phyloP scores from a whole-genome alignment of 2,329 filamentous ascomycete species.

The Colletotrichum sp. region DNA sequence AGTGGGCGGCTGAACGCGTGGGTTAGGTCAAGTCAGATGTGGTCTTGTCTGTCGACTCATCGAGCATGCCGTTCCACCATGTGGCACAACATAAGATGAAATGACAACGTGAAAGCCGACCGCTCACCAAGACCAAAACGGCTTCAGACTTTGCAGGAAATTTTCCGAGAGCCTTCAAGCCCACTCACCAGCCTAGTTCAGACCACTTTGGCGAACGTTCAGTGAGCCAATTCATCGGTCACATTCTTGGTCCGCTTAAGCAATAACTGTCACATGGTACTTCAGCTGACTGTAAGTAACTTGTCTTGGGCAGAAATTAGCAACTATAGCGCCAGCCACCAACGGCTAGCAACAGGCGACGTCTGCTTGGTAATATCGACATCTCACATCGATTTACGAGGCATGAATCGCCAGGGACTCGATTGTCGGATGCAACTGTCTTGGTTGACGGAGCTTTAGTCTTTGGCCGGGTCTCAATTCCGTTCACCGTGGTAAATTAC shows the following conservation, averaged over 20 bases:
- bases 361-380: neutral
- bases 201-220: neutral
- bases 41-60: neutral
- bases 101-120: neutral
- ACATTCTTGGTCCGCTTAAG: neutral
- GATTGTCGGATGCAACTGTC: neutral
- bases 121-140: neutral
- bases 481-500: neutral
- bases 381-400: neutral
- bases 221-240: neutral
- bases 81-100: neutral
- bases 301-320: neutral
- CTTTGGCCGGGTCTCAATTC: neutral
- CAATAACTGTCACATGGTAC: neutral
- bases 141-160: neutral
- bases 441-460: neutral
- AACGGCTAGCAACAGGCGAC: neutral
- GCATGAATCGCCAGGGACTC: neutral
- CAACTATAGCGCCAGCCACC: neutral
- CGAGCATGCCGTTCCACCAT: neutral
- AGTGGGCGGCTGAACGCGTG: neutral
- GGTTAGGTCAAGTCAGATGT: neutral
- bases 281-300: neutral
- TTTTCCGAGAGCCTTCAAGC: neutral
- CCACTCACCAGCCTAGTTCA: neutral